phyloP scores from a whole-genome alignment of 2,329 filamentous ascomycete species.

The Didymella exigua region DNA sequence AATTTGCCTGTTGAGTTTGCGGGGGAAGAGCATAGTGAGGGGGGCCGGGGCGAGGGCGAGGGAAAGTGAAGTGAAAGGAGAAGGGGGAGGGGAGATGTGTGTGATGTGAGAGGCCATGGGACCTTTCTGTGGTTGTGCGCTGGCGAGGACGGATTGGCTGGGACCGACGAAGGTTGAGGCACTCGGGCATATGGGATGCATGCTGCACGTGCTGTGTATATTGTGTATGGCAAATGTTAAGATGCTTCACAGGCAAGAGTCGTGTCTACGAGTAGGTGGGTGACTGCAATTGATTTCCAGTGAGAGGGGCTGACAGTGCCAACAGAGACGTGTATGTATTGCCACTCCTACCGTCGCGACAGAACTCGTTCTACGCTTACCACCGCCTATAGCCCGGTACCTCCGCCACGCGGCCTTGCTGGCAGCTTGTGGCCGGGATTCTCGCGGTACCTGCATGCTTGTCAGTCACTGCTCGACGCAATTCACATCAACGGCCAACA shows the following conservation, averaged over 20 bases:
- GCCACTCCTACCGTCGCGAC: background rate
- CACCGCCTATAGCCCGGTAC: background rate
- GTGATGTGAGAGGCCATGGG: background rate
- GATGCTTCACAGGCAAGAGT: too few species aligned
- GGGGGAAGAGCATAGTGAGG: constrained; percentile 6
- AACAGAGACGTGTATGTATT: too few species aligned
- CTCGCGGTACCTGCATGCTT: constrained; percentile 10
- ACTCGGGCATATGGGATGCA: too few species aligned
- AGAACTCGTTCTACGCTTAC: background rate
- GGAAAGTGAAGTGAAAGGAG: background rate
- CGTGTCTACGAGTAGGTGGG: too few species aligned
- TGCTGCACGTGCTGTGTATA: too few species aligned
- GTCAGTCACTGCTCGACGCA: background rate
- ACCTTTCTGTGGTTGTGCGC: too few species aligned
- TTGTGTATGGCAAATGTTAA: too few species aligned
- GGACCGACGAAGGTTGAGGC: too few species aligned
- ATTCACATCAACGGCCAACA: background rate
- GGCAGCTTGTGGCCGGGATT: constrained; percentile 13
- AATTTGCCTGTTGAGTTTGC: constrained; percentile 73
- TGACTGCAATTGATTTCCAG: too few species aligned
- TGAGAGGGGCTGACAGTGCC: too few species aligned
- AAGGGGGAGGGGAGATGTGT: background rate
- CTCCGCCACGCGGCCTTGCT: constrained; percentile 11
- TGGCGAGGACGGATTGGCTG: too few species aligned
- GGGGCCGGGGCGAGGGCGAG: background rate